These are phyloP conservation scores for Fusarium goolgardi DNA, from an alignment of 2,329 filamentous ascomycete genomes.

Conservation along the genomic window DNA sequence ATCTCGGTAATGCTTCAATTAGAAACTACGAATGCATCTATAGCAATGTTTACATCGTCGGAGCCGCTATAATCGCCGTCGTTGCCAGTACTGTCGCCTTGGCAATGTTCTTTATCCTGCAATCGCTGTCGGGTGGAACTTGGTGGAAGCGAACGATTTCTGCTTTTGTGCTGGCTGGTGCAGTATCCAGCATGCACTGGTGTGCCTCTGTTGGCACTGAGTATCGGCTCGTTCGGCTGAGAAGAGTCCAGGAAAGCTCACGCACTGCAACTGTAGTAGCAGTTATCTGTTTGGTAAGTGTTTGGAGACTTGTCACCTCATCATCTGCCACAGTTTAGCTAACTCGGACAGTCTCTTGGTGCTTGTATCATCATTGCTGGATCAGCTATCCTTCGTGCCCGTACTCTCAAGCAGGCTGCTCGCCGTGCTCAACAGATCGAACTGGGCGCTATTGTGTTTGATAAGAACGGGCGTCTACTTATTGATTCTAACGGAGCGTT, in stretches of 20 bases:
- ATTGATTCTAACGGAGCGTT: slow-evolving; percentile 77
- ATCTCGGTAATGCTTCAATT: slow-evolving; percentile 84
- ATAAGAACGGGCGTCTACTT: slow-evolving; percentile 73
- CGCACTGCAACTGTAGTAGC: slow-evolving; percentile 76
- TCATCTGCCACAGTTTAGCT: background rate
- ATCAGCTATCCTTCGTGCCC: slow-evolving; percentile 66
- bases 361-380: slow-evolving; percentile 70
- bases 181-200: slow-evolving; percentile 91
- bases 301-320: accelerated
- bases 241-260: slow-evolving; percentile 50
- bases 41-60: slow-evolving; percentile 67
- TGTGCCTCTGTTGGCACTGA: slow-evolving; percentile 77
- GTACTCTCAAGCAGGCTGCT: slow-evolving; percentile 63
- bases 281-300: slow-evolving; percentile 75
- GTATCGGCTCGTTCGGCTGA: slow-evolving; percentile 67
- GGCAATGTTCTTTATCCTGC: slow-evolving; percentile 80
- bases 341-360: slow-evolving; percentile 63
- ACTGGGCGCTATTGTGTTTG: slow-evolving; percentile 72
- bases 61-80: slow-evolving; percentile 77
- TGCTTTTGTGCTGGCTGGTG: slow-evolving; percentile 76
- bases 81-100: slow-evolving; percentile 77
- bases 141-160: slow-evolving; percentile 80
- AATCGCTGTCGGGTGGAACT: slow-evolving; percentile 78
- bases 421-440: slow-evolving; percentile 71
- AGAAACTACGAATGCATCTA: slow-evolving; percentile 80